Base-by-base conservation (phyloP, 2,329 filamentous ascomycete species). In the Phaeosphaeriaceae sp. region DNA sequence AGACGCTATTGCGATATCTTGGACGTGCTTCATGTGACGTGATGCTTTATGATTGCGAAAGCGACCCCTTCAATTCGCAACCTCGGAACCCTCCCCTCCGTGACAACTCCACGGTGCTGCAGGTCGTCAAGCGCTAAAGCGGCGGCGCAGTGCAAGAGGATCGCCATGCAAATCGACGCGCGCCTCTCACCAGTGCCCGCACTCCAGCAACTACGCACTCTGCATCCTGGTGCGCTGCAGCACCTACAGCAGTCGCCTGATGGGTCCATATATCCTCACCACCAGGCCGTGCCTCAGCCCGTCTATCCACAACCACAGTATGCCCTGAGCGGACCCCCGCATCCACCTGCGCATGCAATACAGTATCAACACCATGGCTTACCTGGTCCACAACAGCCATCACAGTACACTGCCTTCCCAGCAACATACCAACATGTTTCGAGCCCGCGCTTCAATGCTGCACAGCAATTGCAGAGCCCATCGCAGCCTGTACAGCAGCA, bases 321-420 rank as follows among this genome's bases (percentile, higher is more conserved):
- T 53, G 58, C 60, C 51, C 53, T 73, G 50, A 59, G 56, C 57
- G 66, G 58, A 15, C 56, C 66, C 52, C 58, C 63, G 46, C 69
- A 68, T 48, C 59, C 63, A 28, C 54, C 59, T 17, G 47, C 65
- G 26, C 70, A 74, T 52, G 61, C 60, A 49, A 55, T 73, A 40
- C 71, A 76, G 42, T 80, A 81, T 61, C 74, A 79, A 53, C 76
- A 76, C 57, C 69, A 71, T 48, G 69, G 57, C 24, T 57, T 72
- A 43, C 64, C 69, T 22, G 64, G 66, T 52, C 49, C 43, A 2
- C 19, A 2, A 23, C 22, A 54, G 44, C 52, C 69, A 47, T 56
- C 66, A 26, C 61, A 64, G 32, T 72, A 72, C 49, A 65, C 70
- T 30, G 52, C 64, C 32, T 63, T 73, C 54, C 56, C 71, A 23